phyloP scores from a whole-genome alignment of 305 asterid genomes.

The Petunia hybrid region DNA sequence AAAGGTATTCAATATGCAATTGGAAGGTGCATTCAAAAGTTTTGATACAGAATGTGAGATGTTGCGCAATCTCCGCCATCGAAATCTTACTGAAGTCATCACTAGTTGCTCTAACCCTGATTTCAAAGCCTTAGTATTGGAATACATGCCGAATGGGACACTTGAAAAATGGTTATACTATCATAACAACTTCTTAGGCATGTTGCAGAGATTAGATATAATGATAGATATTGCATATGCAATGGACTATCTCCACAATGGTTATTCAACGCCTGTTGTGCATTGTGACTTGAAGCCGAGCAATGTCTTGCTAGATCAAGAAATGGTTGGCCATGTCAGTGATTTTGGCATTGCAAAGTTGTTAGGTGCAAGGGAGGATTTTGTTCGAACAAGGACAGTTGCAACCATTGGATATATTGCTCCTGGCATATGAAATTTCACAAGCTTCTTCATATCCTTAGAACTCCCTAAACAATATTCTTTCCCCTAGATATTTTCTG shows the following conservation, averaged over 20 bases:
- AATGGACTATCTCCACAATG: conserved; percentile 25
- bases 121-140: conserved; percentile 17
- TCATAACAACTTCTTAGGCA: neutral
- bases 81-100: neutral
- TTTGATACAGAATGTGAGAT: conserved; percentile 23
- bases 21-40: conserved; percentile 15
- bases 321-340: conserved; percentile 26
- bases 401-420: conserved; percentile 29
- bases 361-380: neutral
- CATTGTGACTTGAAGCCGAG: conserved; percentile 29
- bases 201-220: conserved; percentile 22
- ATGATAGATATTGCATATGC: conserved; percentile 15
- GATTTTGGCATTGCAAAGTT: conserved; percentile 32
- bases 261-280: neutral
- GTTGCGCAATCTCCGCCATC: neutral
- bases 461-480: neutral
- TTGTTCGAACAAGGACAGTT: conserved; percentile 21
- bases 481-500: too few species aligned
- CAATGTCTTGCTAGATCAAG: conserved; percentile 18
- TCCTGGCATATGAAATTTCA: neutral
- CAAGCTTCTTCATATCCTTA: neutral
- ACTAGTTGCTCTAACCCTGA: neutral
- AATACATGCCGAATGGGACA: conserved; percentile 19
- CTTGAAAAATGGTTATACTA: conserved; percentile 20
- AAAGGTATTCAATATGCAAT: conserved; percentile 24